phyloP scores from a whole-genome alignment of 139 green algal species.

The Gonium pectorale region DNA sequence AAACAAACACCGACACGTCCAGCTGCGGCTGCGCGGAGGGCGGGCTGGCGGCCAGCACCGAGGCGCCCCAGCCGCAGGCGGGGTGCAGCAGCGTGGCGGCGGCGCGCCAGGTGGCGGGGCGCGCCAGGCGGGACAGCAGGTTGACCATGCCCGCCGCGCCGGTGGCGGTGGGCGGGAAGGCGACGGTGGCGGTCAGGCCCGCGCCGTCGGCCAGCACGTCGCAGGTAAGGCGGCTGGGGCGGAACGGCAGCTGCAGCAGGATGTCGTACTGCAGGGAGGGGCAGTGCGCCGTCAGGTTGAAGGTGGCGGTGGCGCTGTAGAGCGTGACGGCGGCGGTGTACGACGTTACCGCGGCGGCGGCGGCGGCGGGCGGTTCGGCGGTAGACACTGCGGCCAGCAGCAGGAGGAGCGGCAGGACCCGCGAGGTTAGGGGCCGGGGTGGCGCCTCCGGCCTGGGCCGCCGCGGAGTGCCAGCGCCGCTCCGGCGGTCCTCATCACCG shows the following conservation, averaged over 20 bases:
- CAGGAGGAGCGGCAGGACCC: neutral
- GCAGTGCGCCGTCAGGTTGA: neutral
- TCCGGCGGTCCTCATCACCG: neutral
- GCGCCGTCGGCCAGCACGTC: conserved; percentile 4
- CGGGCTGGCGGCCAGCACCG: neutral
- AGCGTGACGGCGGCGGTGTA: neutral
- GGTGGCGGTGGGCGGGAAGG: too few relatives aligned
- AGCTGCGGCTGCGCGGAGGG: neutral
- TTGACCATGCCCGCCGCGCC: neutral
- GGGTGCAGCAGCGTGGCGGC: neutral
- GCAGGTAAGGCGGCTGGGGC: conserved; percentile 2
- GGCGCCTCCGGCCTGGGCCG: neutral
- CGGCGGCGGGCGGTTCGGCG: neutral
- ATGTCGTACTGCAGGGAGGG: neutral
- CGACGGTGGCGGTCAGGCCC: neutral
- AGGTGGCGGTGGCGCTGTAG: neutral
- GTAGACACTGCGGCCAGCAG: neutral
- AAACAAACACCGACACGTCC: neutral
- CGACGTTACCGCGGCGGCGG: neutral
- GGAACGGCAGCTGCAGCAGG: conserved; percentile 22
- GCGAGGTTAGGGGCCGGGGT: neutral
- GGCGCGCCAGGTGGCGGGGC: neutral
- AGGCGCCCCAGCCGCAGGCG: conserved; percentile 30
- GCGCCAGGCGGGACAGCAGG: neutral
- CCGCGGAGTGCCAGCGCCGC: neutral